These are phyloP conservation scores for Sporothrix luriei DNA, from an alignment of 2,329 filamentous ascomycete genomes.

Conservation along the genomic window DNA sequence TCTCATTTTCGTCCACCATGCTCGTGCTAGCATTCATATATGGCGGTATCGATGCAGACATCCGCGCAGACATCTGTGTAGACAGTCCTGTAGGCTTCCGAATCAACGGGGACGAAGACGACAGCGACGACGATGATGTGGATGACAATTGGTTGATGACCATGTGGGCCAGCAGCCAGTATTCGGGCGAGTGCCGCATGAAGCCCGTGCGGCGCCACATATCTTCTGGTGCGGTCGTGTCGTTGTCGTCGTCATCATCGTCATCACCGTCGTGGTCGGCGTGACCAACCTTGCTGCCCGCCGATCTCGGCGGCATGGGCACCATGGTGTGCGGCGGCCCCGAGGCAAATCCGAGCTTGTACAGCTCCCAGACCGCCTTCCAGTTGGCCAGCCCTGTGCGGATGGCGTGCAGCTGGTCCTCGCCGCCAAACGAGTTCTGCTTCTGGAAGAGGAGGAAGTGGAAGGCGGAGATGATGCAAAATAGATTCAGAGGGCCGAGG, in stretches of 20 bases:
- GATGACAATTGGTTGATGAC: slow-evolving; percentile 3
- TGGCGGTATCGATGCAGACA: no score
- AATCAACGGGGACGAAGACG: no score
- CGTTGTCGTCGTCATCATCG: not conserved
- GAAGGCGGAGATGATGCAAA: slow-evolving; percentile 23
- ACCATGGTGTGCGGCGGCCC: slow-evolving; percentile 26
- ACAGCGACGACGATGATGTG: no score
- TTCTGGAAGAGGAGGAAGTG: slow-evolving; percentile 27
- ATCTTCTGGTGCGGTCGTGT: not conserved
- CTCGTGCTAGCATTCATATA: no score
- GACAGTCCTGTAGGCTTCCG: no score
- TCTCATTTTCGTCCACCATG: no score
- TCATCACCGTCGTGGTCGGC: no score
- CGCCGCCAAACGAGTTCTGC: slow-evolving; percentile 30
- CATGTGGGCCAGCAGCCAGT: slow-evolving; percentile 30
- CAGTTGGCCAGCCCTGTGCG: slow-evolving; percentile 23
- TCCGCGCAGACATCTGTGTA: no score
- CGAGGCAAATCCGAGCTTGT: not conserved
- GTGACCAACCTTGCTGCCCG: no score
- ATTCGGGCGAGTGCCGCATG: slow-evolving; percentile 28
- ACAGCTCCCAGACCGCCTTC: slow-evolving; percentile 26
- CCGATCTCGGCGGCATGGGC: not conserved
- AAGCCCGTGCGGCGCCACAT: slow-evolving; percentile 30
- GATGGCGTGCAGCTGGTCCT: slow-evolving; percentile 23
- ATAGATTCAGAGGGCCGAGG: slow-evolving; percentile 15